Evolutionary conservation across 192 early-diverging fungal genomes (phyloP).

Genomic region (Phlyctochytrium bullatum): DNA sequence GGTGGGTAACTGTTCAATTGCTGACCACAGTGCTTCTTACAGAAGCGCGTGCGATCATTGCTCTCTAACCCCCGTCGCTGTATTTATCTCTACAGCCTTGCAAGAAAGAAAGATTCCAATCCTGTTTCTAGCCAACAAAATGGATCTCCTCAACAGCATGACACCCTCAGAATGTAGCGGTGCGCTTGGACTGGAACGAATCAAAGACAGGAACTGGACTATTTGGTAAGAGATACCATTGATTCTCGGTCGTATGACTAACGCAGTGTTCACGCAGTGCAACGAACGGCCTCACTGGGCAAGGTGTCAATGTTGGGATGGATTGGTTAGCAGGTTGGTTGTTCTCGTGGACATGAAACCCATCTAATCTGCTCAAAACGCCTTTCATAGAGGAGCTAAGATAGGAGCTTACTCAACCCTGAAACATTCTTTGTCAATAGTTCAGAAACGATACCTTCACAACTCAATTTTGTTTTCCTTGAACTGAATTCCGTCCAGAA

Average conservation of each 20-base stretch:
- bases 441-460: no score
- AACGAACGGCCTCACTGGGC: slow-evolving; percentile 32
- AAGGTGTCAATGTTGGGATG: slow-evolving; percentile 33
- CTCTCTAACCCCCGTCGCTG: no score
- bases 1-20: slow-evolving; percentile 26
- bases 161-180: slow-evolving; percentile 31
- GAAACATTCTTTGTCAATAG: no score
- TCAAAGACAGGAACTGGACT: slow-evolving; percentile 42
- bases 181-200: slow-evolving; percentile 36
- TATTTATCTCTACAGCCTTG: slow-evolving; percentile 17
- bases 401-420: no score
- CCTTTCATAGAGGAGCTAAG: not conserved
- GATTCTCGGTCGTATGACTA: not conserved
- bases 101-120: slow-evolving; percentile 29
- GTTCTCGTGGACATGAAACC: not conserved
- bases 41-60: no score
- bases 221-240: slow-evolving; percentile 30
- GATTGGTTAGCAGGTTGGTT: slow-evolving; percentile 30
- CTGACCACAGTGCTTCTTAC: no score
- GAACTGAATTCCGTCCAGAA: no score
- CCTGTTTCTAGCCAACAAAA: slow-evolving; percentile 43
- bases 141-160: slow-evolving; percentile 34
- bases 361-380: not conserved
- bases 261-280: slow-evolving; percentile 20
- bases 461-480: no score